Evolutionary conservation across 73 alveolate species (phyloP), one percentile per base, ranked within the genome.

Genomic region (Blepharisma japonicum): DNA sequence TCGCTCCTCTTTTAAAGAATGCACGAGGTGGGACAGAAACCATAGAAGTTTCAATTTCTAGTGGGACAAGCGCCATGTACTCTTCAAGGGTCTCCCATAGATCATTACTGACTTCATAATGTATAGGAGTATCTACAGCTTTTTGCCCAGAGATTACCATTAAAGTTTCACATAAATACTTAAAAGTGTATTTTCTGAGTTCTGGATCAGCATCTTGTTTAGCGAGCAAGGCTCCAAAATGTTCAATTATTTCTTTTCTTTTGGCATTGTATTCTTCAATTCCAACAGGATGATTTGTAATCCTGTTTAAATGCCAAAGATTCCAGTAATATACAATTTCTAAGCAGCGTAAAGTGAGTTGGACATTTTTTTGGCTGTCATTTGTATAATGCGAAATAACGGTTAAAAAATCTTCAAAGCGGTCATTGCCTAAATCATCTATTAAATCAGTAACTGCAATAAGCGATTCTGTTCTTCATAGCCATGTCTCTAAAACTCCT

Each of bases 31-130:
- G 74, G 5, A 25, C 49, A 20, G 74, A 25, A 4, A 61, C 47
- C 14, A 25, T 14, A 8, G 74, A 25, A 20, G 39, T 61, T 20
- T 8, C 38, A 14, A 14, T 14, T 14, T 9, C 18, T 18, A 61
- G 2, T 61, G 38, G 74, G 3, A 25, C 11, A 9, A 39, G 23
- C 5, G 23, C 47, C 74, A 61, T 61, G 74, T 14, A 61, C 23
- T 61, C 74, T 61, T 61, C 74, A 25, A 61, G 39, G 14, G 74
- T 61, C 5, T n/a, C 23, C 74, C 74, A 61, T n/a, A 61, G 2
- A 25, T 61, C 74, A 14, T 61, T 61, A 48, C 46, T 61, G 14
- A 61, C 74, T 61, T 61, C 74, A 25, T 18, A 61, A 25, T 61
- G 46, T 18, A 61, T 8, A 20, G 74, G 74, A 61, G 49, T 14